Conservation (phyloP, 805 yeast species). For the Yarrowia yakushimensis region DNA sequence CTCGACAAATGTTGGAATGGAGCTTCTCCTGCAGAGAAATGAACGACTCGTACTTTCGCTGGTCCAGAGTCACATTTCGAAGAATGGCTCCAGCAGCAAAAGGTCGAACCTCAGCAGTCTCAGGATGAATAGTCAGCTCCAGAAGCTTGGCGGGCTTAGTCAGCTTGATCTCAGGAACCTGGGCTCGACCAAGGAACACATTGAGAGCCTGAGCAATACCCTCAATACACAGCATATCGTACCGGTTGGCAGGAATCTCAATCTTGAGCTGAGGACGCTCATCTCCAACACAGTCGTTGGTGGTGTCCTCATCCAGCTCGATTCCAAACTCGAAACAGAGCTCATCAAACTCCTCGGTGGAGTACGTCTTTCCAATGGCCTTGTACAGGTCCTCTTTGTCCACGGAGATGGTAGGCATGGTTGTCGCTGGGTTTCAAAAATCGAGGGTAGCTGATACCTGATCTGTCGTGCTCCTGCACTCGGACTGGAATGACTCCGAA, state of each 20-base stretch:
- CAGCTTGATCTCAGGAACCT: slow-evolving; percentile 65
- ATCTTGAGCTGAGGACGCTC: slow-evolving; percentile 96
- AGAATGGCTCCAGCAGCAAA: slow-evolving; percentile 94
- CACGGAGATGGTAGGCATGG: slow-evolving; percentile 95
- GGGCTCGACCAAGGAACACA: slow-evolving; percentile 70
- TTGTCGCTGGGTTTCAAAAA: background rate
- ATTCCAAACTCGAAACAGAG: slow-evolving; percentile 96
- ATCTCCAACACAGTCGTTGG: slow-evolving; percentile 79
- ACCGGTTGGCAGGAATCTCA: slow-evolving; percentile 97
- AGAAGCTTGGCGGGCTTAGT: slow-evolving; percentile 58
- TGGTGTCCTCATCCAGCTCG: slow-evolving; percentile 96
- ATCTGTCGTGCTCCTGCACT: background rate
- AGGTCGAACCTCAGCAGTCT: slow-evolving; percentile 76
- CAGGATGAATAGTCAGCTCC: slow-evolving; percentile 67
- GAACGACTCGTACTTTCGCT: slow-evolving; percentile 87
- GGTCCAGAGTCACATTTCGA: slow-evolving; percentile 76
- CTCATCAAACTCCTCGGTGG: slow-evolving; percentile 93
- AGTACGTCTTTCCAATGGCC: slow-evolving; percentile 56
- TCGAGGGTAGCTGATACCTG: slow-evolving; percentile 1
- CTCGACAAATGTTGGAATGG: slow-evolving; percentile 93
- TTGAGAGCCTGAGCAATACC: slow-evolving; percentile 95
- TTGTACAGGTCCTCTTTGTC: slow-evolving; percentile 89
- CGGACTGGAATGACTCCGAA: slow-evolving; percentile 3
- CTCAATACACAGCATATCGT: slow-evolving; percentile 96
- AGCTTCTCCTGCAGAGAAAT: slow-evolving; percentile 94